Base-by-base conservation (phyloP, 805 yeast species). In the Wickerhamomyces hampshirensis region DNA sequence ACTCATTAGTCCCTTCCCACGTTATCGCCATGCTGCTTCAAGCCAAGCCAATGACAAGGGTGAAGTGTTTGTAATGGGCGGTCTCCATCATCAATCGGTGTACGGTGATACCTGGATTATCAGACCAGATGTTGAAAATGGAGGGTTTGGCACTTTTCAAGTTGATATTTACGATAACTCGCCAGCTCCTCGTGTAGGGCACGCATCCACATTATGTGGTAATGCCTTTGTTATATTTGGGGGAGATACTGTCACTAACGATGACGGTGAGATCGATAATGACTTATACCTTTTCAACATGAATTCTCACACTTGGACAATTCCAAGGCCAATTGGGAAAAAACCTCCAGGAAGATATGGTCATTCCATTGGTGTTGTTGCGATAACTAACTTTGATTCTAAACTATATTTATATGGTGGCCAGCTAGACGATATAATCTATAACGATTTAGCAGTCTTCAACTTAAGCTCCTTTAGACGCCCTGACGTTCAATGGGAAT, bases 141-240 rank as follows among this genome's bases (percentile, higher is more conserved):
- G 35, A 24, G 42, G 45, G 37, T 68, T 50, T 47, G 61, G 52
- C 53, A 77, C 65, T 30, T 59, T 71, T 34, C 82, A 67, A 50
- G 69, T 81, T 33, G 85, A 83, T 41, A 84, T 84, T 42, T 75
- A 77, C 34, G 86, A 81, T 43, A 79, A 84, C 34, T 76, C 86
- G 13, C 96, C 97, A 2, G 91, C 96, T 14, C 96, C 98, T 23
- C 78, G 98, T 51, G 96, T 91, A 6, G 98, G 98, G 4, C 99
- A 93, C 61, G 86, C 96, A 5, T 73, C 95, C 2, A 84, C 89
- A 8, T 69, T 91, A 23, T 81, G 95, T 42, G 98, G 98, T 11
- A 91, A 89, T 55, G 98, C 98, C 1, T 93, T 82, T 53, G 88
- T 93, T 30, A 77, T 93, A 11, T 91, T 86, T 61, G 98, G 98